phyloP scores from a whole-genome alignment of 345 rosid species.

The Linum usitatissimum region DNA sequence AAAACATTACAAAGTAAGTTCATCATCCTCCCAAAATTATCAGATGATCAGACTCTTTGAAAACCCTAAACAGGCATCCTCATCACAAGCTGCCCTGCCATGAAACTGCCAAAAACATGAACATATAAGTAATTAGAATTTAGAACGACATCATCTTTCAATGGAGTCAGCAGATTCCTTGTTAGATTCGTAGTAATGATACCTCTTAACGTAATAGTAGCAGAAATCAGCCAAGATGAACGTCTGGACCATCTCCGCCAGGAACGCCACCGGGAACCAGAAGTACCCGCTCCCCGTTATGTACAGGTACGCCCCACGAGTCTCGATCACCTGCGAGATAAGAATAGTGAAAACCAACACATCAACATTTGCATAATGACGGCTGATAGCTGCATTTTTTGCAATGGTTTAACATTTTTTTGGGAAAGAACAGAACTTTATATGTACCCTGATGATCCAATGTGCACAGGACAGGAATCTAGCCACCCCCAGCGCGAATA shows the following conservation, averaged over 20 bases:
- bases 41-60: background rate
- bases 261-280: conserved; percentile 54
- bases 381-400: too few relatives aligned
- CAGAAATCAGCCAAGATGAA: conserved; percentile 83
- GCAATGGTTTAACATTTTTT: too few relatives aligned
- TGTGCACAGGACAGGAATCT: conserved; percentile 73
- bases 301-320: conserved; percentile 36
- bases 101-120: conserved; percentile 19
- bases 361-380: too few relatives aligned
- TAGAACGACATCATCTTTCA: too few relatives aligned
- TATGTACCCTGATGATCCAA: conserved; percentile 56
- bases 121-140: too few relatives aligned
- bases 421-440: background rate
- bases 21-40: background rate
- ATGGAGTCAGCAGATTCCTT: too few relatives aligned
- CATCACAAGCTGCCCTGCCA: conserved; percentile 31
- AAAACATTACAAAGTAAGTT: background rate
- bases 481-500: conserved; percentile 66
- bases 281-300: conserved; percentile 41
- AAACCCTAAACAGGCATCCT: conserved; percentile 33
- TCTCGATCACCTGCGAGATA: conserved; percentile 44
- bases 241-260: conserved; percentile 65
- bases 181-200: background rate
- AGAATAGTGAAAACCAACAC: too few relatives aligned
- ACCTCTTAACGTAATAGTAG: conserved; percentile 78